Evolutionary conservation across 2,329 filamentous ascomycete species (phyloP), one percentile per base, ranked within the genome.

Genomic region (Paracoccidioides lutzii): DNA sequence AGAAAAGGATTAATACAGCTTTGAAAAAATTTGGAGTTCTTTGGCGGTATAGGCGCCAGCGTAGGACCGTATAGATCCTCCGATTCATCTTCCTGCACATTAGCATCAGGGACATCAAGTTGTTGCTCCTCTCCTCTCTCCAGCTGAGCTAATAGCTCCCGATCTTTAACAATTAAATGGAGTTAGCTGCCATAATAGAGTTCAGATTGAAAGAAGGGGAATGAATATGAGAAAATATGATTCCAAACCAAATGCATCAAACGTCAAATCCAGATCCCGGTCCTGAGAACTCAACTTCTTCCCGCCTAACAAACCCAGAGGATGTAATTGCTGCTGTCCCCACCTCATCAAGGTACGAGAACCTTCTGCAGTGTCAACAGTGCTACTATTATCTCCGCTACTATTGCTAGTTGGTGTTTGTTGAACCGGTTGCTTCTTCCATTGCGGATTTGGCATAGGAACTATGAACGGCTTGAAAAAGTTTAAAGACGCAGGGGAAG

Each of bases 211-310:
- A n/a, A 15, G 15, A 33, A 40, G 12, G 32, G 15, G n/a, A 22
- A 40, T 4, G 45, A 14, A 12, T 7, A 3, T 4, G n/a, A 42
- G 14, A 28, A 22, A 22, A 22, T 22, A 22, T 22, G 49, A 14
- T 52, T 41, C 12, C 49, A 42, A 52, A 80, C 78, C 76, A 60
- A 79, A 80, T 3, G 71, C 71, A 67, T 80, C 76, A 10, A 78
- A 66, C 6, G 66, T 61, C n/a, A 63, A 37, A 35, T 69, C 66
- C 37, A 65, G 61, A 50, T 68, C 62, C 12, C 64, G 33, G 12
- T 14, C 46, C 35, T 7, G 30, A 6, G 38, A 54, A 43, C 15
- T 32, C 15, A 54, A 41, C 7, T 42, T 22, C 12, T 9, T n/a
- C 12, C 5, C n/a, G n/a, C 22, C 42, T n/a, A 38, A 43, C 15